Evolutionary conservation across 192 early-diverging fungal genomes (phyloP).

Genomic region (Rhizophagus prolifer): DNA sequence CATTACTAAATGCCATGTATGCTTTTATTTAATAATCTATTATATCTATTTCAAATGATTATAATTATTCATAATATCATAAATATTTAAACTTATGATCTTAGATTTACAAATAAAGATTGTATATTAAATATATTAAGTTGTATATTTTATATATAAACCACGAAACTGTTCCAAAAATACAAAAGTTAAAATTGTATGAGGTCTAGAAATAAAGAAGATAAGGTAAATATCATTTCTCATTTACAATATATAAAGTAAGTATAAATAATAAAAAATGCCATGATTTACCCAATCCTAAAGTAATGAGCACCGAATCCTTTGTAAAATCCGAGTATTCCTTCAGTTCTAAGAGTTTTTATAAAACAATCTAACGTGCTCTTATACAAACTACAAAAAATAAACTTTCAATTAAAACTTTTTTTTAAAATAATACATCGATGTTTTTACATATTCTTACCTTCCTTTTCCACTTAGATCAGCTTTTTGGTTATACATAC

Average conservation of each 20-base stretch:
- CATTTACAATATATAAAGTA: slow-evolving; percentile 5
- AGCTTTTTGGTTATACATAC: slow-evolving; percentile 89
- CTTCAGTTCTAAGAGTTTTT: slow-evolving; percentile 83
- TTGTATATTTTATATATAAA: slow-evolving; percentile 31
- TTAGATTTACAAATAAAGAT: too few species aligned
- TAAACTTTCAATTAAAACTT: neutral
- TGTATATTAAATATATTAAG: neutral
- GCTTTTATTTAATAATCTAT: too few species aligned
- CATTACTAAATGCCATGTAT: too few species aligned
- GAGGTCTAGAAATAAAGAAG: slow-evolving; percentile 56
- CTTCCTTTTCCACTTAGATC: slow-evolving; percentile 21
- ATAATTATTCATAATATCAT: too few species aligned
- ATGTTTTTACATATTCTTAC: neutral
- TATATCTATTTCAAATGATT: too few species aligned
- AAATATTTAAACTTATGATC: too few species aligned
- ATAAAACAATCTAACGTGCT: slow-evolving; percentile 81
- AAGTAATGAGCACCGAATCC: slow-evolving; percentile 90
- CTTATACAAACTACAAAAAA: slow-evolving; percentile 62
- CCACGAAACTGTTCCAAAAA: slow-evolving; percentile 72
- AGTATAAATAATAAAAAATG: neutral
- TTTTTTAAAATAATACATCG: neutral
- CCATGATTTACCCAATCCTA: slow-evolving; percentile 70
- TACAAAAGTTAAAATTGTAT: slow-evolving; percentile 91
- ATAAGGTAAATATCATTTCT: neutral
- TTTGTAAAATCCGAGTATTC: slow-evolving; percentile 84